A percentile compares a stretch with the other conserved stretches of the same genome.
These are phyloP conservation scores for Abelmoschus esculentus DNA, from an alignment of 345 rosid species.

Conservation along the genomic window DNA sequence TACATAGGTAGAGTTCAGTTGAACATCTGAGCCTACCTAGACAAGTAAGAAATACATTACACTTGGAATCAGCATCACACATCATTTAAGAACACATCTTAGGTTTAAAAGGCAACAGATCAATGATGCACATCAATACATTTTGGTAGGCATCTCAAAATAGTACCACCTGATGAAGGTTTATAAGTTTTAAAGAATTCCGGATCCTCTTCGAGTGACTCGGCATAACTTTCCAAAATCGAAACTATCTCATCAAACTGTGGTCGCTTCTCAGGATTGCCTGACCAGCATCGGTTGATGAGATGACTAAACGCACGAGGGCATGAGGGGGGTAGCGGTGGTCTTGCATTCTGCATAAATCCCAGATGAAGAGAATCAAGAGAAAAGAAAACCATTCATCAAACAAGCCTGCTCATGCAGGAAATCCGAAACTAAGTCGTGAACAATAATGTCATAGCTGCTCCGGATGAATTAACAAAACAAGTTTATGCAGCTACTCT, in stretches of 20 bases:
- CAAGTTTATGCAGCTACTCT: background rate
- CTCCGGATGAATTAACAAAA: too few relatives aligned
- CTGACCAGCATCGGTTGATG: slow-evolving; percentile 60
- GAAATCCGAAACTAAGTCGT: too few relatives aligned
- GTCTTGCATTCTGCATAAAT: slow-evolving; percentile 56
- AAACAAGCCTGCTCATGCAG: background rate
- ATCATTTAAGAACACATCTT: slow-evolving; percentile 8
- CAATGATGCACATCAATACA: slow-evolving; percentile 17
- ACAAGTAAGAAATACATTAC: background rate
- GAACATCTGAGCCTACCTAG: background rate
- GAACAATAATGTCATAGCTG: too few relatives aligned
- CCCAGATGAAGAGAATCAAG: background rate
- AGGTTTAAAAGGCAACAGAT: slow-evolving; percentile 17
- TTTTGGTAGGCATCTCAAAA: slow-evolving; percentile 34
- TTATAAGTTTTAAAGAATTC: slow-evolving; percentile 36
- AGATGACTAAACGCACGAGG: slow-evolving; percentile 49
- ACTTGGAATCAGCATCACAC: slow-evolving; percentile 11
- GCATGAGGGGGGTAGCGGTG: slow-evolving; percentile 51
- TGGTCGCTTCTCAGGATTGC: slow-evolving; percentile 51
- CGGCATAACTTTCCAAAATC: slow-evolving; percentile 41
- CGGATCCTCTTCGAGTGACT: slow-evolving; percentile 44
- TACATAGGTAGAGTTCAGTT: background rate
- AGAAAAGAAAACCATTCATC: background rate
- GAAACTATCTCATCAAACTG: slow-evolving; percentile 52
- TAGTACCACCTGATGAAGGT: slow-evolving; percentile 21